Percentiles rank a stretch among this genome's conserved stretches.
Evolutionary conservation across 202 grass and related monocot genomes (phyloP).

Genomic region (Eragrostis tef): DNA sequence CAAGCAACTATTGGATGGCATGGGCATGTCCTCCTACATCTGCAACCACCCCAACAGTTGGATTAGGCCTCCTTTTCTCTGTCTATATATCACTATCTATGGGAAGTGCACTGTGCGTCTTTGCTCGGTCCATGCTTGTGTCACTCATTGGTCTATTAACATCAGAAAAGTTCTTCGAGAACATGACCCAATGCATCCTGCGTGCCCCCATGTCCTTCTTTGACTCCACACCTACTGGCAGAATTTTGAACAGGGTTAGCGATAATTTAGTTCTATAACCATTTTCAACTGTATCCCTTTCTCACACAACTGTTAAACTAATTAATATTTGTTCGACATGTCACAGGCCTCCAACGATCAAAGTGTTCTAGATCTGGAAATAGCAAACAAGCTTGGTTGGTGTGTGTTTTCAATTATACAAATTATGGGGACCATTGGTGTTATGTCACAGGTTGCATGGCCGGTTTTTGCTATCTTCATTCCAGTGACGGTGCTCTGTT

Average conservation of each 20-base stretch:
- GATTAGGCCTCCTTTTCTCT: slow-evolving; percentile 64
- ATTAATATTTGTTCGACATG: slow-evolving; percentile 16
- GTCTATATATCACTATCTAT: slow-evolving; percentile 78
- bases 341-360: slow-evolving; percentile 89
- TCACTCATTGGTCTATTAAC: slow-evolving; percentile 65
- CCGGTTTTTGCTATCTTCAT: slow-evolving; percentile 90
- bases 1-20: slow-evolving; percentile 99
- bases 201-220: slow-evolving; percentile 98
- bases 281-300: too few relatives aligned
- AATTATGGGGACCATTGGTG: slow-evolving; percentile 78
- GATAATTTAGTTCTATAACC: slow-evolving; percentile 31
- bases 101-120: slow-evolving; percentile 73
- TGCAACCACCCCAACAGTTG: slow-evolving; percentile 56
- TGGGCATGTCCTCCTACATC: slow-evolving; percentile 78
- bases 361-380: slow-evolving; percentile 88
- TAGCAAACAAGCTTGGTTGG: slow-evolving; percentile 80
- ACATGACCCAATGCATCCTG: slow-evolving; percentile 83
- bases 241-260: slow-evolving; percentile 94
- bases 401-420: slow-evolving; percentile 81
- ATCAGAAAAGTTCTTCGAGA: slow-evolving; percentile 84
- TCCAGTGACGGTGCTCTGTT: slow-evolving; percentile 79
- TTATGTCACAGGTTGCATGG: slow-evolving; percentile 99
- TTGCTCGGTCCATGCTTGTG: slow-evolving; percentile 66
- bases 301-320: slow-evolving; percentile 23
- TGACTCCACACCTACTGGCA: slow-evolving; percentile 94